Evolutionary conservation across 495 filamentous ascomycete genomes (phyloP).

Genomic region (Annulohypoxylon moriforme): DNA sequence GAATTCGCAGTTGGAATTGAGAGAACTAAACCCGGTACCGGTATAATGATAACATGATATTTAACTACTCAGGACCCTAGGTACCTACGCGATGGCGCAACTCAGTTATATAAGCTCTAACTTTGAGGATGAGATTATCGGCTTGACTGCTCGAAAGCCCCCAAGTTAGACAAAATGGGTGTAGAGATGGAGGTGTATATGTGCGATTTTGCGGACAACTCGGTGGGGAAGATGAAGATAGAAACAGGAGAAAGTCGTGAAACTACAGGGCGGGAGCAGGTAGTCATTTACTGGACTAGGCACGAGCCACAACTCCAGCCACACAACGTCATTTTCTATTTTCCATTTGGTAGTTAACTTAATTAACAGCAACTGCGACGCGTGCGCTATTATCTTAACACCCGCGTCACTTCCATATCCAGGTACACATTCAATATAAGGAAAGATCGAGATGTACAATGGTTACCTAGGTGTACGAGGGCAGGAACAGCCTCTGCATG

Average conservation of each 20-base stretch:
- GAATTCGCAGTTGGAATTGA: slow-evolving; percentile 4
- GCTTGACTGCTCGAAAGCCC: too few relatives aligned
- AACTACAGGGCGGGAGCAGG: too few relatives aligned
- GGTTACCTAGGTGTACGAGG: neutral
- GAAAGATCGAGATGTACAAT: neutral
- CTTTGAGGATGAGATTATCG: too few relatives aligned
- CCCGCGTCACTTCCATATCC: neutral
- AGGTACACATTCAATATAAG: neutral
- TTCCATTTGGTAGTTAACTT: too few relatives aligned
- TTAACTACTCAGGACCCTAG: neutral
- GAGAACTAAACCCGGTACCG: neutral
- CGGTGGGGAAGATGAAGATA: too few relatives aligned
- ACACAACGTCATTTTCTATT: slow-evolving; percentile 13
- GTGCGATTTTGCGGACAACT: too few relatives aligned
- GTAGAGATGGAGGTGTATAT: too few relatives aligned
- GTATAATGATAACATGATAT: neutral
- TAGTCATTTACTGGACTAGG: too few relatives aligned
- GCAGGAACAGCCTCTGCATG: slow-evolving; percentile 3
- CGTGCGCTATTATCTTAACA: neutral
- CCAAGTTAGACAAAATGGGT: too few relatives aligned
- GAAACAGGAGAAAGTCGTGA: too few relatives aligned
- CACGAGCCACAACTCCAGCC: neutral
- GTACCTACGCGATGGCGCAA: too few relatives aligned
- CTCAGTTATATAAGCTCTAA: too few relatives aligned
- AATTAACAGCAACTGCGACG: slow-evolving; percentile 4